phyloP scores from a whole-genome alignment of 495 filamentous ascomycete genomes.

The Xanthoparmelia taractica region DNA sequence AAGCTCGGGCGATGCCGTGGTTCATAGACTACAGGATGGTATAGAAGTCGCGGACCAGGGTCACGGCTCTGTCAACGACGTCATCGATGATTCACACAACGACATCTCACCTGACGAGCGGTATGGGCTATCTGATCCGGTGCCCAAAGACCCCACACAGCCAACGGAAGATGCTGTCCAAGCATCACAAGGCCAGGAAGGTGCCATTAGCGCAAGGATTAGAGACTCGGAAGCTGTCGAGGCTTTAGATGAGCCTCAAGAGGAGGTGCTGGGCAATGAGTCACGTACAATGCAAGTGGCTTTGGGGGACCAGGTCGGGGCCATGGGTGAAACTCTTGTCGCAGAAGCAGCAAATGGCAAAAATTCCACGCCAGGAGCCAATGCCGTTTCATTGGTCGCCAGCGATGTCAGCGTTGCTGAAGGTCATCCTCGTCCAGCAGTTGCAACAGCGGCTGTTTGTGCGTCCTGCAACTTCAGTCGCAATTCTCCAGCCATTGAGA shows the following conservation, averaged over 20 bases:
- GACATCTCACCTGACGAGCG: background rate
- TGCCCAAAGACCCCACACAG: background rate
- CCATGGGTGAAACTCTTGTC: background rate
- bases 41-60: background rate
- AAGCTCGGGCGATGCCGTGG: background rate
- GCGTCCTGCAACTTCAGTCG: conserved; percentile 45
- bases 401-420: background rate
- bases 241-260: background rate
- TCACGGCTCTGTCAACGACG: background rate
- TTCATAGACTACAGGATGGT: background rate
- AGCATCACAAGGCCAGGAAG: background rate
- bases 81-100: background rate
- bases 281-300: conserved; percentile 12
- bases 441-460: conserved; percentile 38
- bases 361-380: background rate
- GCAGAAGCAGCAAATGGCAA: background rate
- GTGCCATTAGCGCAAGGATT: background rate
- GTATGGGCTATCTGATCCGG: background rate
- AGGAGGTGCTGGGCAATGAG: background rate
- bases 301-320: background rate
- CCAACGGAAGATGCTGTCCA: background rate
- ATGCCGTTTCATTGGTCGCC: too few relatives aligned
- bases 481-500: conserved; percentile 40
- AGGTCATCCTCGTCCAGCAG: conserved; percentile 6
- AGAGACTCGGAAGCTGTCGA: background rate